Conservation (phyloP, 2,329 filamentous ascomycete species). For the Simplicillium aogashimaense region DNA sequence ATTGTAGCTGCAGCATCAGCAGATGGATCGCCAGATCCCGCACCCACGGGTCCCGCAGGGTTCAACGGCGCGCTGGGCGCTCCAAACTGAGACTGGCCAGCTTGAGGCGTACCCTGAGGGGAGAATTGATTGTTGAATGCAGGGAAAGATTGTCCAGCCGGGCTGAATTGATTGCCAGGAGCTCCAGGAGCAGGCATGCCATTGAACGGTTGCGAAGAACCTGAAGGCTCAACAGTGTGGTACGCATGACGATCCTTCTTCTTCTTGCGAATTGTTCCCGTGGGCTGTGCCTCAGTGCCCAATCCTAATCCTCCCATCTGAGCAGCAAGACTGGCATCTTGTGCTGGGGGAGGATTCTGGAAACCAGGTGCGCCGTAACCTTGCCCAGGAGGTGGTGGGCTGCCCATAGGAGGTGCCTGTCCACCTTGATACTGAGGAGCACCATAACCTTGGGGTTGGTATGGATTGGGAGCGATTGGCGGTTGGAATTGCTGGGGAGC, state of each 20-base stretch:
- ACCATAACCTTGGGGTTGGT: slow-evolving; percentile 29
- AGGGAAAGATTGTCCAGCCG: slow-evolving; percentile 14
- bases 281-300: slow-evolving; percentile 32
- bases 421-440: slow-evolving; percentile 30
- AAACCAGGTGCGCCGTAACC: slow-evolving; percentile 21
- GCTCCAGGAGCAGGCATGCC: slow-evolving; percentile 51
- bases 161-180: slow-evolving; percentile 29
- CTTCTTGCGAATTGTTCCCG: slow-evolving; percentile 52
- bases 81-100: slow-evolving; percentile 12
- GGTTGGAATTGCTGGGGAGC: slow-evolving; percentile 46
- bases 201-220: slow-evolving; percentile 60
- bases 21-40: slow-evolving; percentile 12
- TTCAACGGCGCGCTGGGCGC: slow-evolving; percentile 9
- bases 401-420: slow-evolving; percentile 16
- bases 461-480: slow-evolving; percentile 41
- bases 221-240: slow-evolving; percentile 69
- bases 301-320: slow-evolving; percentile 75
- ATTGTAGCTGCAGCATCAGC: slow-evolving; percentile 21
- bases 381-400: slow-evolving; percentile 18
- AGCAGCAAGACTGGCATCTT: slow-evolving; percentile 46
- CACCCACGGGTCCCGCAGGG: slow-evolving; percentile 13
- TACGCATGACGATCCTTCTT: slow-evolving; percentile 96
- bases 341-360: slow-evolving; percentile 22
- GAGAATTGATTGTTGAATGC: slow-evolving; percentile 33
- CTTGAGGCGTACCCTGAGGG: slow-evolving; percentile 31